These are phyloP conservation scores for Eruca vesicaria DNA, from an alignment of 441 rosid genomes.

Conservation along the genomic window DNA sequence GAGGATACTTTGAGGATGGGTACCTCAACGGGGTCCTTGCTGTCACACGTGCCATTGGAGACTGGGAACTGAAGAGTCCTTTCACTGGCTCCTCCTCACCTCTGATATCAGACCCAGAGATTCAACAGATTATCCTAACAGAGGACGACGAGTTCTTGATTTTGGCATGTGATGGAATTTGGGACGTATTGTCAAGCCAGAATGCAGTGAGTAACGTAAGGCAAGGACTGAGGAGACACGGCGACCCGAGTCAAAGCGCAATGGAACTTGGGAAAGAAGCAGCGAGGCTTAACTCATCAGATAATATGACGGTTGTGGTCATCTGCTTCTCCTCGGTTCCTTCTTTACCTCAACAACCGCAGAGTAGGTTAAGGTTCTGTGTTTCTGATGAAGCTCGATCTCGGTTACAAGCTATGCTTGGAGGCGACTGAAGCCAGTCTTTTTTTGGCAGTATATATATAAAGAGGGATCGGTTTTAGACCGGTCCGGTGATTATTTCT, in stretches of 20 bases:
- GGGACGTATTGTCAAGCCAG: slow-evolving; percentile 85
- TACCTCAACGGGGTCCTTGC: slow-evolving; percentile 74
- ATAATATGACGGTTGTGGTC: slow-evolving; percentile 69
- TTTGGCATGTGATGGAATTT: slow-evolving; percentile 81
- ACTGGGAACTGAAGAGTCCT: slow-evolving; percentile 66
- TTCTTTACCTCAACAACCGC: slow-evolving; percentile 60
- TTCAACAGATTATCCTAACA: slow-evolving; percentile 46
- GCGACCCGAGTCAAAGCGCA: slow-evolving; percentile 67
- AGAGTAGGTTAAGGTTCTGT: slow-evolving; percentile 45
- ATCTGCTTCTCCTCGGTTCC: slow-evolving; percentile 63
- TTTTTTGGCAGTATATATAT: slow-evolving; percentile 7
- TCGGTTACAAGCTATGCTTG: slow-evolving; percentile 61
- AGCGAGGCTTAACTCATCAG: slow-evolving; percentile 72
- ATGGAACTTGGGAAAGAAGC: slow-evolving; percentile 82
- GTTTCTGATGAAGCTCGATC: slow-evolving; percentile 66
- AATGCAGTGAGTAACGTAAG: slow-evolving; percentile 90
- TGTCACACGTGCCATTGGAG: slow-evolving; percentile 84
- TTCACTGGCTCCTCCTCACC: slow-evolving; percentile 36
- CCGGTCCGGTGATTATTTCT: slow-evolving; percentile 16
- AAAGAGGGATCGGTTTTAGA: slow-evolving; percentile 3
- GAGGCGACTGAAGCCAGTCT: slow-evolving; percentile 52
- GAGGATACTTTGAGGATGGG: slow-evolving; percentile 65
- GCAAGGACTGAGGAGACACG: slow-evolving; percentile 75
- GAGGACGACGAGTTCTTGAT: slow-evolving; percentile 86
- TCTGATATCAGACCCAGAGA: slow-evolving; percentile 79